Evolutionary conservation across 495 filamentous ascomycete species (phyloP).

Genomic region (Acidomyces sp.): DNA sequence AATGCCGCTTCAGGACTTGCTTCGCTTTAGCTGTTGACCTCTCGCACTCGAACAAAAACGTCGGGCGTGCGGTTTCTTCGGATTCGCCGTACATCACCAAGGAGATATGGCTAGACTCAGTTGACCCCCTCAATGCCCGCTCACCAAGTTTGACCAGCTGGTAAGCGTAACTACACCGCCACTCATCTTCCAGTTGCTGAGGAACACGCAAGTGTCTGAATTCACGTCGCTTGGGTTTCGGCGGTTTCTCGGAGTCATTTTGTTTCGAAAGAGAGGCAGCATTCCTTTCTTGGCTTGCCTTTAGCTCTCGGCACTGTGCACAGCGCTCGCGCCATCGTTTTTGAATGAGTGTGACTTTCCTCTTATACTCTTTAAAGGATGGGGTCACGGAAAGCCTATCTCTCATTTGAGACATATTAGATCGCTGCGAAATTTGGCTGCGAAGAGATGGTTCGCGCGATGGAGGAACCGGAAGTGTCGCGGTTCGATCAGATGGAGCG

Average conservation of each 20-base stretch:
- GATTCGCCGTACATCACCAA: slow-evolving; percentile 34
- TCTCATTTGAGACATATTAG: slow-evolving; percentile 2
- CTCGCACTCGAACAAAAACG: slow-evolving; percentile 35
- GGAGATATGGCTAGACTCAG: slow-evolving; percentile 32
- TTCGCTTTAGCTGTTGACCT: slow-evolving; percentile 31
- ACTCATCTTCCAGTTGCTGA: slow-evolving; percentile 23
- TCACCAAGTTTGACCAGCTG: slow-evolving; percentile 31
- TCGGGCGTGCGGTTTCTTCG: slow-evolving; percentile 29
- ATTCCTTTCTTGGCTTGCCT: neutral
- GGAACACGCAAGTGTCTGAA: slow-evolving; percentile 10
- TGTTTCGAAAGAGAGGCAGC: too few relatives aligned
- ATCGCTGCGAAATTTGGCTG: neutral
- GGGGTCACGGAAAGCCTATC: neutral
- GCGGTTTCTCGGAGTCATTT: too few relatives aligned
- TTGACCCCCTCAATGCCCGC: slow-evolving; percentile 27
- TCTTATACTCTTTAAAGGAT: slow-evolving; percentile 20
- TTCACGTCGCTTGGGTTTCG: neutral
- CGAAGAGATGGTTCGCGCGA: slow-evolving; percentile 1
- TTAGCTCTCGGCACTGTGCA: slow-evolving; percentile 2
- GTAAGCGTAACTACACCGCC: slow-evolving; percentile 28
- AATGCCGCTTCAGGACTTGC: slow-evolving; percentile 24
- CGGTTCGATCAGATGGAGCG: neutral
- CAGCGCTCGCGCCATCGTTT: slow-evolving; percentile 24
- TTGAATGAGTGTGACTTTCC: slow-evolving; percentile 27
- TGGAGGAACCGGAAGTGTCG: neutral